Percentiles rank a stretch among this genome's conserved stretches.
phyloP scores from a whole-genome alignment of 202 grass and related monocot species.

The Dendrocalamus latiflorus region DNA sequence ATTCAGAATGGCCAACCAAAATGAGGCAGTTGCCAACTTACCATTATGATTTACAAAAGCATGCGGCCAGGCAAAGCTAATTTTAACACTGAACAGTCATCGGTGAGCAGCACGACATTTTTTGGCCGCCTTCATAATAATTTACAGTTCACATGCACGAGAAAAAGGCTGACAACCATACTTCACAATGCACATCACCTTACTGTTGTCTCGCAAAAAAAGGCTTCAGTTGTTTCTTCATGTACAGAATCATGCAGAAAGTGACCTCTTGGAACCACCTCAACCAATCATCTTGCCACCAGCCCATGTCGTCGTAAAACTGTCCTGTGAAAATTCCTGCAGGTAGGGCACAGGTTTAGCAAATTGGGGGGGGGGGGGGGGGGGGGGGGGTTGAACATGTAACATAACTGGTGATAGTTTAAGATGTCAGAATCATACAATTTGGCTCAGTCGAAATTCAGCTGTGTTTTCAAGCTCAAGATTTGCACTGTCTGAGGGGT shows the following conservation, averaged over 20 bases:
- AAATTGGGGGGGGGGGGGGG: background rate
- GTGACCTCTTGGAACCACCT: background rate
- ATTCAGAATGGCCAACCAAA: background rate
- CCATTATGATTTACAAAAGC: constrained; percentile 20
- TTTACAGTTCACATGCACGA: background rate
- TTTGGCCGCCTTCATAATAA: background rate
- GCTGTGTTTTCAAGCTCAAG: constrained; percentile 36
- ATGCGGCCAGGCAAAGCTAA: background rate
- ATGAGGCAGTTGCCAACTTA: background rate
- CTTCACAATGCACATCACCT: background rate
- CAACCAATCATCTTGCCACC: constrained; percentile 38
- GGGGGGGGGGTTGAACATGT: background rate
- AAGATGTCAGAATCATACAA: constrained; percentile 37
- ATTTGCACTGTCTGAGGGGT: constrained; percentile 23
- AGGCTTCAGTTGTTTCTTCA: constrained; percentile 4
- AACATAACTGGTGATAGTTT: background rate
- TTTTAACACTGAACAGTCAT: background rate
- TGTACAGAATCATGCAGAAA: background rate
- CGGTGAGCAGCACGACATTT: background rate
- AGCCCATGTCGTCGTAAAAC: constrained; percentile 46
- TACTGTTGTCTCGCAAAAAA: background rate
- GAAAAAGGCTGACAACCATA: background rate
- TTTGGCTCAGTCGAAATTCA: constrained; percentile 80
- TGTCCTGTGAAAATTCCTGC: constrained; percentile 88
- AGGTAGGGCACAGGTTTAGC: constrained; percentile 2